Conservation (phyloP, 2,329 filamentous ascomycete species). For the Nannizziopsis barbatae region DNA sequence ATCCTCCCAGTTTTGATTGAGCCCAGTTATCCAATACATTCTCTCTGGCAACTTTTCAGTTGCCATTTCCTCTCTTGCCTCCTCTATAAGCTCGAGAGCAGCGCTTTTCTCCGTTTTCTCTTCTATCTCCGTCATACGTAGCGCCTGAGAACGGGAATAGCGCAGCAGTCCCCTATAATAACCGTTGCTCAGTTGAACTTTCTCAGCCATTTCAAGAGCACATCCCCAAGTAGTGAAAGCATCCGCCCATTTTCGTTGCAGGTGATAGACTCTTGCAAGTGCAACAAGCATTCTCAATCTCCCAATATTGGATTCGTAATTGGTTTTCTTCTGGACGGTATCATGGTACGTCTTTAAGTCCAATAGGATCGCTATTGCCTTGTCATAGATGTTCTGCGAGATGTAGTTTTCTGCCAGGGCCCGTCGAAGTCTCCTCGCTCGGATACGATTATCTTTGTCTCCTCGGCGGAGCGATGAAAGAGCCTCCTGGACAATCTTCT, state of each 20-base stretch:
- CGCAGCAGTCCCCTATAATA: neutral
- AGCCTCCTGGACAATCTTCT: slow-evolving; percentile 3
- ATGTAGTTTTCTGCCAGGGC: slow-evolving; percentile 10
- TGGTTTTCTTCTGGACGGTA: too few relatives aligned
- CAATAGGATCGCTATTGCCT: slow-evolving; percentile 7
- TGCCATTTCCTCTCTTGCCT: neutral
- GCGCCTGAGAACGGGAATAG: neutral
- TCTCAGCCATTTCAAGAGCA: neutral
- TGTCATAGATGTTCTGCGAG: slow-evolving; percentile 8
- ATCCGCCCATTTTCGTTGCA: neutral
- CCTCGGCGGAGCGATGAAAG: neutral
- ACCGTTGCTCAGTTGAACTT: neutral
- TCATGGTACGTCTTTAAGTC: neutral
- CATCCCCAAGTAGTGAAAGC: neutral
- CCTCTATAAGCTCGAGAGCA: neutral
- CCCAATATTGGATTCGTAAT: too few relatives aligned
- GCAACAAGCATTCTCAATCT: too few relatives aligned
- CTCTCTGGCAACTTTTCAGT: neutral
- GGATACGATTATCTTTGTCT: neutral
- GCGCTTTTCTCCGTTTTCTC: too few relatives aligned
- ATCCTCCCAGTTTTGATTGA: slow-evolving; percentile 1
- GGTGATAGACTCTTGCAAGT: too few relatives aligned
- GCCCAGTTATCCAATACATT: neutral
- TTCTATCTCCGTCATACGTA: neutral
- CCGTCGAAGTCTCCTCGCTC: neutral